Base-by-base conservation (phyloP, 176 grass and related monocot species). In the Carex cristatella region DNA sequence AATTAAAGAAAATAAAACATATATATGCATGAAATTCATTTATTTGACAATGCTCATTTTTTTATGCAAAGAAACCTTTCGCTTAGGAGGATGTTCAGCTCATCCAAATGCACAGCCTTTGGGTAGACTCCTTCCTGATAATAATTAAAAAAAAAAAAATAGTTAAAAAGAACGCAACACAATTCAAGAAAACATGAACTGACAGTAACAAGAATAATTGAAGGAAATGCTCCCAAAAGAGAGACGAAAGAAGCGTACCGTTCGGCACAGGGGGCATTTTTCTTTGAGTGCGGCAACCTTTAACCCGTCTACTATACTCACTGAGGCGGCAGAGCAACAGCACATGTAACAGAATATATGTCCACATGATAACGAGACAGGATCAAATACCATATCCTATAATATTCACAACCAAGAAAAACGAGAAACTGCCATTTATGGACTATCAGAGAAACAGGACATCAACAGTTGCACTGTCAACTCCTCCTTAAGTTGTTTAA, bases 301-400 rank as follows among this genome's bases (percentile, higher is more conserved):
- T 51, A 98, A 79, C 71, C 92, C 91, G 12, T 94, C 88, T 56
- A 94, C 92, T 46, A 94, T 88, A 2, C 91, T 93, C 61, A 94
- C 91, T 1, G 91, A 93, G 71, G 91, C 91, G 65, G 92, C 95
- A 67, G 91, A 94, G 65, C 95, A 98, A 7, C 88, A 87, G 9
- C 92, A 94, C 88, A 93, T 86, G 73, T 90, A 98, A 84, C 91
- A 98, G 70, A 91, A 94, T 89, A 94, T 93, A 82, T 98, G 95
- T 1, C 92, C 91, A 49, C 95, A 98, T 3, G 92, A 87, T 57
- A 98, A 93, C 59, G 89, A 83, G 14, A 93, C 88, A 0, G 95
- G 89, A 83, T 94, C 95, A 62, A 94, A 98, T 66, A 94, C 88
- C 0, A 91, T 89, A 3, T 94, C 95, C 92, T 98, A 83, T 30